Evolutionary conservation across 345 rosid genomes (phyloP).

Genomic region (Mallotus nudiflorus): DNA sequence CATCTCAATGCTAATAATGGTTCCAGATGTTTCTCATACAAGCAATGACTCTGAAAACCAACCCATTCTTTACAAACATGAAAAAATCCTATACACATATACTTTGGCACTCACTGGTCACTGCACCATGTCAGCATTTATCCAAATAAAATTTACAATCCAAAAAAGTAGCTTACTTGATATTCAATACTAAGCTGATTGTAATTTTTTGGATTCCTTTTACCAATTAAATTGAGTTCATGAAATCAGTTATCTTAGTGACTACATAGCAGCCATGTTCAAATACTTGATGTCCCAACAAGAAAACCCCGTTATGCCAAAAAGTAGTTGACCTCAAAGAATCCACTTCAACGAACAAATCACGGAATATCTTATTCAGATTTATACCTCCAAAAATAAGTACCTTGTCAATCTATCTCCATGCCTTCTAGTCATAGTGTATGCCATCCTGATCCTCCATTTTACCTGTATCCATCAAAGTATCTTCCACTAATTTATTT

Average conservation of each 20-base stretch:
- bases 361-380: neutral
- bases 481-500: neutral
- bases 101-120: too few relatives aligned
- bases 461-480: neutral
- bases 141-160: neutral
- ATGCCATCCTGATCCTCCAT: neutral
- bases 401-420: neutral
- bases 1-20: too few relatives aligned
- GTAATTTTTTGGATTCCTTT: neutral
- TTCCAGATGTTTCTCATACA: too few relatives aligned
- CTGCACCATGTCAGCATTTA: neutral
- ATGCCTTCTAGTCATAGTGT: neutral
- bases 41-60: too few relatives aligned
- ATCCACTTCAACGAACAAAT: neutral
- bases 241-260: neutral
- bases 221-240: neutral
- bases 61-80: too few relatives aligned
- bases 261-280: neutral
- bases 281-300: neutral
- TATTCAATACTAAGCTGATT: neutral
- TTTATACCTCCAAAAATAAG: neutral
- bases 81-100: too few relatives aligned
- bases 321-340: too few relatives aligned
- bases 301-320: neutral
- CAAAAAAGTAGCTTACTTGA: neutral